phyloP scores from a whole-genome alignment of 257 asterid species.

The Ophiorrhiza pumila region DNA sequence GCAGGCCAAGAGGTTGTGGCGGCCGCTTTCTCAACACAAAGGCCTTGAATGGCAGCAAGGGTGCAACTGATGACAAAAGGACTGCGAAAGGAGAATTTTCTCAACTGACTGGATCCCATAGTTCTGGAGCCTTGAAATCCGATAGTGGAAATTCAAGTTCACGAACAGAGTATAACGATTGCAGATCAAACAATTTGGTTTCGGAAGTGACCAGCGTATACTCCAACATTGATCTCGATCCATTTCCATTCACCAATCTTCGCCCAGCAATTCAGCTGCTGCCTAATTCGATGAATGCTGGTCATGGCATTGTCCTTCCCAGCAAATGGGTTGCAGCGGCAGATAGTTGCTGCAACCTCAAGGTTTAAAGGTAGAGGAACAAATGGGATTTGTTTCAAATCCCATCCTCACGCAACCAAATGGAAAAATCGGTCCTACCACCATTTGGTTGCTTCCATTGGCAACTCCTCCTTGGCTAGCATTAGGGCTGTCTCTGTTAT shows the following conservation, averaged over 20 bases:
- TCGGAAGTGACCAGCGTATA: constrained; percentile 32
- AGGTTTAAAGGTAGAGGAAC: constrained; percentile 27
- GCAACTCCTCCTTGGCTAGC: constrained; percentile 84
- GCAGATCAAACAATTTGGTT: constrained; percentile 33
- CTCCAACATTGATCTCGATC: constrained; percentile 35
- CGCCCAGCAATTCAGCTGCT: constrained; percentile 29
- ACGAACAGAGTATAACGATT: constrained; percentile 22
- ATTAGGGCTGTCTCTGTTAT: constrained; percentile 21
- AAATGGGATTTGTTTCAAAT: constrained; percentile 22
- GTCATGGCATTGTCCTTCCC: constrained; percentile 33
- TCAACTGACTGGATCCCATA: constrained; percentile 33
- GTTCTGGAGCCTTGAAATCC: constrained; percentile 46
- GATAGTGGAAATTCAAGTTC: constrained; percentile 36
- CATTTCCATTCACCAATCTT: constrained; percentile 34
- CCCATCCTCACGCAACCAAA: constrained; percentile 35
- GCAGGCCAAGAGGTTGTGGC: constrained; percentile 82
- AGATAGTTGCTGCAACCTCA: constrained; percentile 42
- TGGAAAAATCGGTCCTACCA: constrained; percentile 19
- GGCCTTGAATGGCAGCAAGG: constrained; percentile 16
- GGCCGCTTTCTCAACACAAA: constrained; percentile 85
- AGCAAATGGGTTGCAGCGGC: constrained; percentile 44
- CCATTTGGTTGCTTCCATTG: constrained; percentile 39
- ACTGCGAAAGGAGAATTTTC: neutral
- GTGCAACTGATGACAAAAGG: constrained; percentile 8
- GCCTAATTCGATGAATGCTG: constrained; percentile 35